These are phyloP conservation scores for Tolypocladium endophyticum DNA, from an alignment of 2,329 filamentous ascomycete species.

Conservation along the genomic window DNA sequence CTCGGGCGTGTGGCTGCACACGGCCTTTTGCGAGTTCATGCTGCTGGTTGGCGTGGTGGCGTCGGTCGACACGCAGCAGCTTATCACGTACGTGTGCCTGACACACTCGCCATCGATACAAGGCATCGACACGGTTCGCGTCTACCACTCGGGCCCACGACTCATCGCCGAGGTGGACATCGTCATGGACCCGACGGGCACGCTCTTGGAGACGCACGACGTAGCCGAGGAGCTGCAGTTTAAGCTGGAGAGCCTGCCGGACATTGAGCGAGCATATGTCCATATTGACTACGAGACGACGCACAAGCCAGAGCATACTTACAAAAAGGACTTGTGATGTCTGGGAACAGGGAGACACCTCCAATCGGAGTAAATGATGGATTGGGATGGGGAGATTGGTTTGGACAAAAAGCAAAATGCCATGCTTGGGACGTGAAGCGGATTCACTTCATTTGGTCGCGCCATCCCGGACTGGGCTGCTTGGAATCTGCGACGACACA, in stretches of 20 bases:
- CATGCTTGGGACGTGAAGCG: background rate
- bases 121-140: conserved; percentile 89
- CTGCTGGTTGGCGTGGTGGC: conserved; percentile 84
- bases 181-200: conserved; percentile 72
- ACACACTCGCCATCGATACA: conserved; percentile 75
- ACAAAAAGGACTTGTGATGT: conserved; percentile 47
- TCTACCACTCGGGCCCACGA: conserved; percentile 81
- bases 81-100: conserved; percentile 86
- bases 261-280: conserved; percentile 89
- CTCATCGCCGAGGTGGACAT: conserved; percentile 94
- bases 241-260: conserved; percentile 83
- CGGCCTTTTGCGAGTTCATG: conserved; percentile 82
- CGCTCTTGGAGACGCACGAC: conserved; percentile 75
- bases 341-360: background rate
- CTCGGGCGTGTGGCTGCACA: conserved; percentile 69
- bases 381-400: background rate
- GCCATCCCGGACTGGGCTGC: background rate
- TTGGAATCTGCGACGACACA: background rate
- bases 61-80: conserved; percentile 74
- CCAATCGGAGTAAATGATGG: too few relatives aligned
- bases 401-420: background rate
- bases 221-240: conserved; percentile 88
- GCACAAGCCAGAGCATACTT: conserved; percentile 76
- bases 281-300: conserved; percentile 97
- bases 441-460: background rate